Evolutionary conservation across 2,329 filamentous ascomycete genomes (phyloP).

Genomic region (Fusarium liriodendri): DNA sequence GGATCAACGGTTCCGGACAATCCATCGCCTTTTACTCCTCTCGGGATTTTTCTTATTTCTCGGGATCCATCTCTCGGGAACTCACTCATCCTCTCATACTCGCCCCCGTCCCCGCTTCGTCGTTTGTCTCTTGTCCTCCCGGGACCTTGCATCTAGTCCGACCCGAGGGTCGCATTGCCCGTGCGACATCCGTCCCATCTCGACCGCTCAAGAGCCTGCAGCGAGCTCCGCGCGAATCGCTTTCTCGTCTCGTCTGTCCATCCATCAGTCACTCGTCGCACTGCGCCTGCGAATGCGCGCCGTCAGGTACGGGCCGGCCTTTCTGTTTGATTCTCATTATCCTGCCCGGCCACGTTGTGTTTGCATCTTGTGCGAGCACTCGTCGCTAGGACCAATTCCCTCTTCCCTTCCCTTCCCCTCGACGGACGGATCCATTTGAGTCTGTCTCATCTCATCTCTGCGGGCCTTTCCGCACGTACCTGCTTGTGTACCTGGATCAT

Average conservation of each 20-base stretch:
- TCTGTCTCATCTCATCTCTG: slow-evolving; percentile 11
- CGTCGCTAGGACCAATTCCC: not conserved
- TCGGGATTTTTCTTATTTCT: not conserved
- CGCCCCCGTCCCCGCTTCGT: slow-evolving; percentile 11
- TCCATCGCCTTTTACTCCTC: not conserved
- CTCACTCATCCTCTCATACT: not conserved
- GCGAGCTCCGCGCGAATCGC: not conserved
- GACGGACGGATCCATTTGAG: not conserved
- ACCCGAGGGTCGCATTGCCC: slow-evolving; percentile 13
- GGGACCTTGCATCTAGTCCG: slow-evolving; percentile 25
- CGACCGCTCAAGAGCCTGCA: slow-evolving; percentile 1
- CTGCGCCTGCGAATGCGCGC: slow-evolving; percentile 30
- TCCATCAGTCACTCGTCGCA: slow-evolving; percentile 10
- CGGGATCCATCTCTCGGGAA: not conserved
- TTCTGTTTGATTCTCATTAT: not conserved
- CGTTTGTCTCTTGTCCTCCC: slow-evolving; percentile 26
- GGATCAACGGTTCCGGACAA: not conserved
- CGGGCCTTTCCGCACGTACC: slow-evolving; percentile 34
- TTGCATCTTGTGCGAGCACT: not conserved
- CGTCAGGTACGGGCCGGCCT: slow-evolving; percentile 34
- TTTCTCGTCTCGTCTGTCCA: not conserved
- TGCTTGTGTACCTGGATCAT: slow-evolving; percentile 39
- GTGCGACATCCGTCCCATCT: slow-evolving; percentile 14
- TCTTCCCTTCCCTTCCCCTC: not conserved
- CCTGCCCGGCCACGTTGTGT: slow-evolving; percentile 5